Percentiles rank a stretch among this genome's conserved stretches.
Evolutionary conservation across 768 basidiomycete species (phyloP).

Genomic region (Tylopilus sp.): DNA sequence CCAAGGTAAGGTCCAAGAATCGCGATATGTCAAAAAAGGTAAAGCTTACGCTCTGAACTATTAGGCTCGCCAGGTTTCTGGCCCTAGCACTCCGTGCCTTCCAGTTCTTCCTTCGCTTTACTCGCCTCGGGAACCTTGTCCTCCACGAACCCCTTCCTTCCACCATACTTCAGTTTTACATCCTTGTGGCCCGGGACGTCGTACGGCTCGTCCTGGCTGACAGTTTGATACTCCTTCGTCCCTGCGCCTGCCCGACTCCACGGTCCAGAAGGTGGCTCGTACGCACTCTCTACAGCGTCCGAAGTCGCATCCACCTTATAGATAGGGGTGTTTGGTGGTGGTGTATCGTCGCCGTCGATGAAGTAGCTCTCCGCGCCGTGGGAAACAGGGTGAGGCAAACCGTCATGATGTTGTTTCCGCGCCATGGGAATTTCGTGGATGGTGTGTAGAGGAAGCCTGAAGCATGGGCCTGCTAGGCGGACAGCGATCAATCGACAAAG

Average conservation of each 20-base stretch:
- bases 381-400: constrained; percentile 4
- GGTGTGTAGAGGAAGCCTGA: background rate
- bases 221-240: constrained; percentile 30
- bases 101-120: constrained; percentile 34
- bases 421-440: background rate
- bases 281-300: constrained; percentile 44
- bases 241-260: constrained; percentile 41
- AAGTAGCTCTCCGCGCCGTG: constrained; percentile 44
- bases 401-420: background rate
- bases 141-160: constrained; percentile 9
- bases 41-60: background rate
- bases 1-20: background rate
- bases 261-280: constrained; percentile 46
- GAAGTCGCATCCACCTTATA: constrained; percentile 46
- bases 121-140: constrained; percentile 36
- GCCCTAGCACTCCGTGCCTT: constrained; percentile 36
- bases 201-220: constrained; percentile 27
- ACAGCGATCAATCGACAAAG: constrained; percentile 2
- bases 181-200: constrained; percentile 8
- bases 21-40: background rate
- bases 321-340: constrained; percentile 38
- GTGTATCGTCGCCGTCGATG: constrained; percentile 46
- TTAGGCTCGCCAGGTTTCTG: constrained; percentile 30
- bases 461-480: background rate
- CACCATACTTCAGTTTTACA: constrained; percentile 22